These are phyloP conservation scores for Penicillium pancosmium DNA, from an alignment of 495 filamentous ascomycete genomes.

Conservation along the genomic window DNA sequence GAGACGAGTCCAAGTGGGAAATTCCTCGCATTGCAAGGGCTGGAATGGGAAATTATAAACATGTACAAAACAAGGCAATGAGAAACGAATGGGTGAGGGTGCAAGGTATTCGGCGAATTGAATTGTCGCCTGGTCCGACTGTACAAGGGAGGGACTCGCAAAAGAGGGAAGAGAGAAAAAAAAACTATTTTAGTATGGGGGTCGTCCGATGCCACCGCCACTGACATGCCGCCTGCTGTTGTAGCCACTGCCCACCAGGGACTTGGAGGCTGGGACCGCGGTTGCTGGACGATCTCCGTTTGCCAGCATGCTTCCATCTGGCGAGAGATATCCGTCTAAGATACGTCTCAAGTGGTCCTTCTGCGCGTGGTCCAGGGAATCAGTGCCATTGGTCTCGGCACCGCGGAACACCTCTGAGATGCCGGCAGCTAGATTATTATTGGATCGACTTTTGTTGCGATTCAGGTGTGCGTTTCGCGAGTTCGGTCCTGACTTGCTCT, in stretches of 20 bases:
- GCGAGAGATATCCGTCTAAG: constrained; percentile 42
- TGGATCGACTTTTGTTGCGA: constrained; percentile 37
- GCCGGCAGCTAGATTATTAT: constrained; percentile 35
- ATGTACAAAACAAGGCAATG: constrained; percentile 21
- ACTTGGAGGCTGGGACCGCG: constrained; percentile 15
- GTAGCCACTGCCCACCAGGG: constrained; percentile 18
- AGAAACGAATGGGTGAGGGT: constrained; percentile 3
- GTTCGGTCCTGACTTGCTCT: constrained; percentile 23
- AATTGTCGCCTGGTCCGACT: constrained; percentile 12
- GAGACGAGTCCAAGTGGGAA: not conserved
- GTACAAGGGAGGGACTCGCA: constrained; percentile 18
- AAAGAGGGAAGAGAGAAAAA: not conserved
- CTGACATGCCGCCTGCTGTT: constrained; percentile 30
- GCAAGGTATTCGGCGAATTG: constrained; percentile 10
- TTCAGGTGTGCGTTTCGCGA: constrained; percentile 3
- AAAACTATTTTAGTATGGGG: constrained; percentile 38
- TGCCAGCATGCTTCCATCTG: constrained; percentile 17
- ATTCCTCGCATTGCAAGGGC: not conserved
- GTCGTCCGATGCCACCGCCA: constrained; percentile 43
- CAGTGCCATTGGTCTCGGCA: constrained; percentile 16
- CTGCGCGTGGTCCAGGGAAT: constrained; percentile 22
- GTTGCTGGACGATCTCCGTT: constrained; percentile 24
- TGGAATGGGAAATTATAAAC: constrained; percentile 17
- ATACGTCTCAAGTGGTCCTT: constrained; percentile 43
- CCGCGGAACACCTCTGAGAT: constrained; percentile 12